phyloP scores from a whole-genome alignment of 2,329 filamentous ascomycete genomes.

The Alternaria dauci region DNA sequence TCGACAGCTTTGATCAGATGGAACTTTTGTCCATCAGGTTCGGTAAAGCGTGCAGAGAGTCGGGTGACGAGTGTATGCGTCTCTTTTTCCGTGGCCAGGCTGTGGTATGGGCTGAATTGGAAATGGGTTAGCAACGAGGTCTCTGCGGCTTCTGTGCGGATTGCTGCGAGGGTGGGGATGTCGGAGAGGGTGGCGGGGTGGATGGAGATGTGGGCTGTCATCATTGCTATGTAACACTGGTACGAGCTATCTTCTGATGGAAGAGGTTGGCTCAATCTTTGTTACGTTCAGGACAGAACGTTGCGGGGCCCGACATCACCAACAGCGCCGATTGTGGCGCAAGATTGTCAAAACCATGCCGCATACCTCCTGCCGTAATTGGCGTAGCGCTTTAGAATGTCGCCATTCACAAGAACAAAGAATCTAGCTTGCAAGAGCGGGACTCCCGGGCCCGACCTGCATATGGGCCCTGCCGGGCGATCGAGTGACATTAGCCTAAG shows the following conservation, averaged over 20 bases:
- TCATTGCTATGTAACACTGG: not conserved
- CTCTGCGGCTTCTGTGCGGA: not conserved
- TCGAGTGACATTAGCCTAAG: not conserved
- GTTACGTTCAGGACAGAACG: not conserved
- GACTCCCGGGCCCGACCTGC: not conserved
- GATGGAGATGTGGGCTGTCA: not conserved
- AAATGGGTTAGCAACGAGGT: not conserved
- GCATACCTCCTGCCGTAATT: not conserved
- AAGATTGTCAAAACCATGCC: not conserved
- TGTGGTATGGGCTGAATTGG: not conserved
- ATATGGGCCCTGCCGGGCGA: not conserved
- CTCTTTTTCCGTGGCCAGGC: not conserved
- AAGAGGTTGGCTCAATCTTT: not conserved
- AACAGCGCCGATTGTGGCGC: not conserved
- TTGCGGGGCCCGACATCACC: not conserved
- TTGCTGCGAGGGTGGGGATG: not conserved
- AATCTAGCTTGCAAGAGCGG: too few relatives aligned
- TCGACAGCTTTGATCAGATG: not conserved
- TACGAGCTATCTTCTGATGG: not conserved
- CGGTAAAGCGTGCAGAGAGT: not conserved
- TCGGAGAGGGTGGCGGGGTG: not conserved
- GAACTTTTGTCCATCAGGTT: not conserved
- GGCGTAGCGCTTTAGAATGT: not conserved
- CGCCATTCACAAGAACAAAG: not conserved
- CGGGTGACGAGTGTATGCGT: not conserved